phyloP scores from a whole-genome alignment of 768 basidiomycete genomes.

The Sarcodon sp. region DNA sequence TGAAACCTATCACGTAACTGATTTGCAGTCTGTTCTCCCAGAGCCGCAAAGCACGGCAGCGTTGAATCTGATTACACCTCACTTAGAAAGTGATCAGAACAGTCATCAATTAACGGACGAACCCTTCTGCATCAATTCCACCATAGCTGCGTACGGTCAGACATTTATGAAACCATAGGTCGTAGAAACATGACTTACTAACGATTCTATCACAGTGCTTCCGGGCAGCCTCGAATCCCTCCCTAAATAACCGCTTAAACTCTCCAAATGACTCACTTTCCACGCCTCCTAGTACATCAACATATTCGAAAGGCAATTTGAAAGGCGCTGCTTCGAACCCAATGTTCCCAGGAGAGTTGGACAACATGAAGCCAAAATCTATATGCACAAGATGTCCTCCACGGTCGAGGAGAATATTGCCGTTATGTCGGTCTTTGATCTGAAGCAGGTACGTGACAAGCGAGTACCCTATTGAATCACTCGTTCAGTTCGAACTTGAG shows the following conservation, averaged over 20 bases:
- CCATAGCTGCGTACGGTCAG: conserved; percentile 37
- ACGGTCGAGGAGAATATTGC: conserved; percentile 91
- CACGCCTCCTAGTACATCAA: conserved; percentile 89
- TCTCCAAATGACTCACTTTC: conserved; percentile 64
- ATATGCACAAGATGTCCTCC: conserved; percentile 95
- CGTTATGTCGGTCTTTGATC: conserved; percentile 97
- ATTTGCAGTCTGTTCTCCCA: conserved; percentile 83
- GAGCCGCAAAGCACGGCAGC: conserved; percentile 81
- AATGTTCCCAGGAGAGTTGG: conserved; percentile 94
- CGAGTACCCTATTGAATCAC: conserved; percentile 58
- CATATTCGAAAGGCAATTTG: conserved; percentile 89
- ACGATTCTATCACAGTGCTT: conserved; percentile 96
- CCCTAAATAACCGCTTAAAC: conserved; percentile 79
- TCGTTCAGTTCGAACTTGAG: neutral
- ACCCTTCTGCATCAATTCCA: conserved; percentile 98
- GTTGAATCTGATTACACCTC: conserved; percentile 50
- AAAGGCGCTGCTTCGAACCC: conserved; percentile 99
- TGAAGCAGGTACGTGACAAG: conserved; percentile 93
- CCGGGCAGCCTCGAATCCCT: conserved; percentile 86
- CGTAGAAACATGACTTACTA: conserved; percentile 1
- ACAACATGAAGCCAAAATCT: conserved; percentile 97
- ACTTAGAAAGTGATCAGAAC: conserved; percentile 3
- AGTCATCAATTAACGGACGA: conserved; percentile 5
- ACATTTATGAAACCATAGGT: neutral
- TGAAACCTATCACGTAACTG: conserved; percentile 91